Base-by-base conservation (phyloP, 768 basidiomycete species). In the Peribolospora kevripleyi region DNA sequence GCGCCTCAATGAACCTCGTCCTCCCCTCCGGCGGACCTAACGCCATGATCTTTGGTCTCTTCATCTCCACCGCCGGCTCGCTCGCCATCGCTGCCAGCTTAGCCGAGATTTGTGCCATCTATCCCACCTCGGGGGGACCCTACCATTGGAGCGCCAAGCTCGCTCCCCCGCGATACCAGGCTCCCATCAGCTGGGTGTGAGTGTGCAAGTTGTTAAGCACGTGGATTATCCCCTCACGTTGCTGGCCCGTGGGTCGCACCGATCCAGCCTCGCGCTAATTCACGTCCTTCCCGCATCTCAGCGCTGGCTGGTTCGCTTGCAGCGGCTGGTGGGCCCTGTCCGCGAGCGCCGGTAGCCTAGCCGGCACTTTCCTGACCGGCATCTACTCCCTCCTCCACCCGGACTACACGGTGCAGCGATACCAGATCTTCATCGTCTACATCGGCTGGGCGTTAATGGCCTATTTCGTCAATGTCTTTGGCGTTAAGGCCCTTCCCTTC, bases 11-110 rank as follows among this genome's bases (percentile, higher is more conserved):
- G 4, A 46, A 46, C 7, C 39, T 61, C 13, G 53, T 52, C 3
- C 57, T 61, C 3, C 59, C 61, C 1, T 52, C 52, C 1, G 61
- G 61, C 1, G 61, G 61, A 3, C 57, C 61, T 4, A 47, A 54
- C 7, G 57, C 59, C 4, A 53, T 56, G 48, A 46, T 49, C 38
- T 52, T 14, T 14, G 47, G 46, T 6, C 47, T 53, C 45, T 7
- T 54, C 6, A 13, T 14, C 6, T 48, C 45, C 4, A 13, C 46
- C 9, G 25, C 50, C 3, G 56, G 56, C 0, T 45, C 47, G 36
- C 53, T 57, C 13, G 9, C 37, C 6, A 54, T 57, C 52, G 56
- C 56, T 0, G 38, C 25, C 5, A 47, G 45, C 5, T 3, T 56
- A 42, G 54, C 49, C 6, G 54, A 55, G 39, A 45, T 47, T 7